Percentiles rank a stretch among this genome's conserved stretches.
Conservation (phyloP, 2,329 filamentous ascomycete genomes). For the Teratosphaeria pseudoeucalypti region DNA sequence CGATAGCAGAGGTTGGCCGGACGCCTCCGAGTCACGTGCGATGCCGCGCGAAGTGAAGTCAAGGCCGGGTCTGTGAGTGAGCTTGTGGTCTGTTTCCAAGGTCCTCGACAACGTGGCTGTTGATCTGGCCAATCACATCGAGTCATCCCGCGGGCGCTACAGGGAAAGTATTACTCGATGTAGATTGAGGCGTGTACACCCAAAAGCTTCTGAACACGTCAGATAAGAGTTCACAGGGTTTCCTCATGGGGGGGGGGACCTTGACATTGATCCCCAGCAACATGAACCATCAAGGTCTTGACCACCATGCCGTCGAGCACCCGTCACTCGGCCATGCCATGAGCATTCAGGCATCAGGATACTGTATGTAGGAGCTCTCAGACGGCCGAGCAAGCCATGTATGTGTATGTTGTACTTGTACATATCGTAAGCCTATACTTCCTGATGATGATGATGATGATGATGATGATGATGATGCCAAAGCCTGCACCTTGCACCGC, state of each 20-base stretch:
- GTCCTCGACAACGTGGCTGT: neutral
- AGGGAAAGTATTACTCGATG: neutral
- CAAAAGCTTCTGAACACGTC: neutral
- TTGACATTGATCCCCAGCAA: too few species aligned
- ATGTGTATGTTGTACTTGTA: neutral
- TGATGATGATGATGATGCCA: neutral
- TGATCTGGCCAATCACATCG: neutral
- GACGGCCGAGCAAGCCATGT: neutral
- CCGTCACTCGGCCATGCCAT: too few species aligned
- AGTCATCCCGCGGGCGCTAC: neutral
- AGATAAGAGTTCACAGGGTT: too few species aligned
- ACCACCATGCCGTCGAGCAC: too few species aligned
- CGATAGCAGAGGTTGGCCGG: neutral
- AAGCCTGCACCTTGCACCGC: neutral
- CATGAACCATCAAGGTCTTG: too few species aligned
- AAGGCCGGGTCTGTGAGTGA: too few species aligned
- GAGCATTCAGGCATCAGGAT: neutral
- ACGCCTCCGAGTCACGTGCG: neutral
- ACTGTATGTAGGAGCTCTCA: neutral
- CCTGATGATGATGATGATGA: neutral
- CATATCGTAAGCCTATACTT: neutral
- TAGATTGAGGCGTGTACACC: neutral
- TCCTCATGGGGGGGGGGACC: too few species aligned
- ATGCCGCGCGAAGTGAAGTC: neutral
- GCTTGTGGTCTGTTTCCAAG: neutral